Base-by-base conservation (phyloP, 768 basidiomycete genomes). In the Leucocoprinus leucothites region DNA sequence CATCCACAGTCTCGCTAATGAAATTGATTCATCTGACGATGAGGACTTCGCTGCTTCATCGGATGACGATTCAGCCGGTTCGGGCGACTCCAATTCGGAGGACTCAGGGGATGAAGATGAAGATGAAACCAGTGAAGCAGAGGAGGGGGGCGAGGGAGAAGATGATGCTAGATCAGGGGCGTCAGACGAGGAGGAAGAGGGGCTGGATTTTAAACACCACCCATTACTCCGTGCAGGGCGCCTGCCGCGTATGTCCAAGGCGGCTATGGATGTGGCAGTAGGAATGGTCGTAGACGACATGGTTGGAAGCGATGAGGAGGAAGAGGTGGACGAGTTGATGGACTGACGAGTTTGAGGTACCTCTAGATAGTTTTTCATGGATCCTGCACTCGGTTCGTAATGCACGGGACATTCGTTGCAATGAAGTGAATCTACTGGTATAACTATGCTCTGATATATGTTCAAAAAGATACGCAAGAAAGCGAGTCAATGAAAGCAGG, bases 211-310 rank as follows among this genome's bases (percentile, higher is more conserved):
- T 3, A 74, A 74, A 19, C 73, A 75, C 42, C 88, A 89, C 65
- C 87, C 86, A 1, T 67, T 89, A 1, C 67, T 89, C 53, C 74
- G 78, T 11, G 81, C 82, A 0, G 87, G 86, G 22, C 85, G 85
- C 9, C 77, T 89, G 76, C 86, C 85, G 3, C 72, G 74, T 44
- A 84, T 89, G 81, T 83, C 82, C n/a, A 79, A 77, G 48, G 82
- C 83, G 2, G 81, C 81, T 1, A 72, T 89, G 43, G 76, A 87
- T n/a, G 78, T 81, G 72, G 85, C 80, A 3, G 80, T 84, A 9
- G 82, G 78, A 9, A 82, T 88, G 71, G 74, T 88, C 4, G 75
- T 79, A 60, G 74, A 71, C 1, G 84, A 84, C 52, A 60, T 86
- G 53, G 60, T 76, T 19, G 77, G 74, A 35, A 73, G 57, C 11